A percentile compares a stretch with the other conserved stretches of the same genome.
Conservation (phyloP, 2,329 filamentous ascomycete species). For the Penicillium sp. region DNA sequence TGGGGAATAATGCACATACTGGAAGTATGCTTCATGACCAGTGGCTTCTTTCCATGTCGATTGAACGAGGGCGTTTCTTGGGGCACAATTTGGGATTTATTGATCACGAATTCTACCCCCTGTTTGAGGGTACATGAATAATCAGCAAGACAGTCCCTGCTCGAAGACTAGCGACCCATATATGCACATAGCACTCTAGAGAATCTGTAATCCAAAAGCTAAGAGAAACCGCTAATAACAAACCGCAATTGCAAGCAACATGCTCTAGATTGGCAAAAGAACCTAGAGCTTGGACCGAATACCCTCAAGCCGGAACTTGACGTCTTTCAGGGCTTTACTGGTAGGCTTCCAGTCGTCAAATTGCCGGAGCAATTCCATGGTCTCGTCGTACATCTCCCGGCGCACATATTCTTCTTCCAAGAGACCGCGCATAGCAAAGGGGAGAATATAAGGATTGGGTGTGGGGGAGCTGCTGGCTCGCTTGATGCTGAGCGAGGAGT, state of each 20-base stretch:
- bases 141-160: too few relatives aligned
- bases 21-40: not conserved
- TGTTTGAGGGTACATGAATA: too few relatives aligned
- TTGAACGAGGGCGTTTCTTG: not conserved
- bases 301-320: conserved; percentile 89
- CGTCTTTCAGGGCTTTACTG: conserved; percentile 89
- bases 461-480: conserved; percentile 43
- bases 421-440: conserved; percentile 92
- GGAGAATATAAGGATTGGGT: conserved; percentile 82
- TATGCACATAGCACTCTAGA: not conserved
- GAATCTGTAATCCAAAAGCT: not conserved
- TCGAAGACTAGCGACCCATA: not conserved
- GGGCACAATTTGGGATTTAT: too few relatives aligned
- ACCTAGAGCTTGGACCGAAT: conserved; percentile 73
- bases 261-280: not conserved
- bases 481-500: conserved; percentile 50
- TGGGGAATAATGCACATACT: not conserved
- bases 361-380: conserved; percentile 71
- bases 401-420: conserved; percentile 89
- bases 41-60: not conserved
- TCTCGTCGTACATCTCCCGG: conserved; percentile 72
- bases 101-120: too few relatives aligned
- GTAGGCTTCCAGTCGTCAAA: conserved; percentile 92
- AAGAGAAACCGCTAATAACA: not conserved
- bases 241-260: not conserved